These are phyloP conservation scores for Diaporthe ilicicola DNA, from an alignment of 2,329 filamentous ascomycete genomes.

Conservation along the genomic window DNA sequence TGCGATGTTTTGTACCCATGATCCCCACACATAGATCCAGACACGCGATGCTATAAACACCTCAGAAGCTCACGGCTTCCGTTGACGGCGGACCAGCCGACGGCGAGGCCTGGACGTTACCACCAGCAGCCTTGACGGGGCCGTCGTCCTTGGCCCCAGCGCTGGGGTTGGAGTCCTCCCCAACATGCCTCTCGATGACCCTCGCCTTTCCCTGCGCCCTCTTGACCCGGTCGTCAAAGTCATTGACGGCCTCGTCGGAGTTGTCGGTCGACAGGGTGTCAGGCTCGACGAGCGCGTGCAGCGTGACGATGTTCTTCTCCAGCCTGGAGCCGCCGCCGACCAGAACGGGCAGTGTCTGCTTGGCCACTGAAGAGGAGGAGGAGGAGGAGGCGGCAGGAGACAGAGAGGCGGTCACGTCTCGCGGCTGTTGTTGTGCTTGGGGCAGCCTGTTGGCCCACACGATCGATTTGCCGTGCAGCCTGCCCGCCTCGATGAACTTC, in stretches of 20 bases:
- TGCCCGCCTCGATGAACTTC: constrained; percentile 85
- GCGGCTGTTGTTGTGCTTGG: constrained; percentile 21
- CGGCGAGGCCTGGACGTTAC: neutral
- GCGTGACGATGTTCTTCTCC: constrained; percentile 76
- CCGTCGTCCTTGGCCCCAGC: neutral
- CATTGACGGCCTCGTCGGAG: constrained; percentile 86
- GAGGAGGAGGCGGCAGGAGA: neutral
- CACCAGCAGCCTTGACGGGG: neutral
- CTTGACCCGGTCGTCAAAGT: constrained; percentile 90
- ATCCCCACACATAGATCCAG: no score
- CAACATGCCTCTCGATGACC: constrained; percentile 78
- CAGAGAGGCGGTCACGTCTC: neutral
- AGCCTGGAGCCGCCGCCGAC: constrained; percentile 60
- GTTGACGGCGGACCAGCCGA: constrained; percentile 15
- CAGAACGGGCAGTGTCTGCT: constrained; percentile 49
- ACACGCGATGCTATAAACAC: neutral
- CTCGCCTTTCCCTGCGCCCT: constrained; percentile 85
- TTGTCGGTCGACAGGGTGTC: constrained; percentile 82
- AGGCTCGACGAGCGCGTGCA: constrained; percentile 82
- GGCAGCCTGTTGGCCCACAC: constrained; percentile 84
- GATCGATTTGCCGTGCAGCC: constrained; percentile 77
- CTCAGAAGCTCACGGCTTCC: constrained; percentile 11
- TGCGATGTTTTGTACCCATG: neutral
- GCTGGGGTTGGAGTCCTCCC: constrained; percentile 42
- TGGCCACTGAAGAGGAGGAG: neutral